Percentiles rank a stretch among this genome's conserved stretches.
These are phyloP conservation scores for Aspergillus heteromorphus DNA, from an alignment of 495 filamentous ascomycete species.

Conservation along the genomic window DNA sequence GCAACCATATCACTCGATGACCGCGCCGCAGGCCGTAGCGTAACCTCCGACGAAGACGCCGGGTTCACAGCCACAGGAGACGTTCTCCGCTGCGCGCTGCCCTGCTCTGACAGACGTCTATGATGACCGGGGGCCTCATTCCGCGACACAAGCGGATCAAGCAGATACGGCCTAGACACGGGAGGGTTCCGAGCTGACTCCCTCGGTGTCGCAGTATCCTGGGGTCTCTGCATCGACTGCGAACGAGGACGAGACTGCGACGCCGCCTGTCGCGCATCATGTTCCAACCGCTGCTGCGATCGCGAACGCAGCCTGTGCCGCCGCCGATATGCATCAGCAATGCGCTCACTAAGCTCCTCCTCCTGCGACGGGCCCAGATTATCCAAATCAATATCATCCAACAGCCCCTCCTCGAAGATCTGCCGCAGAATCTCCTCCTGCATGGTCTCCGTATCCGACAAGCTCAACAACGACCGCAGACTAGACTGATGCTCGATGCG, in stretches of 20 bases:
- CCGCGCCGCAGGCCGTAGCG: slow-evolving; percentile 30
- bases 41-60: slow-evolving; percentile 36
- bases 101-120: slow-evolving; percentile 49
- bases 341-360: slow-evolving; percentile 80
- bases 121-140: slow-evolving; percentile 32
- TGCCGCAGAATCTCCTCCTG: slow-evolving; percentile 85
- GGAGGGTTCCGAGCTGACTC: slow-evolving; percentile 41
- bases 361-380: slow-evolving; percentile 72
- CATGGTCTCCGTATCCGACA: slow-evolving; percentile 72
- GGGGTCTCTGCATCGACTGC: slow-evolving; percentile 26
- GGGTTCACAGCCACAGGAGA: slow-evolving; percentile 31
- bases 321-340: slow-evolving; percentile 78
- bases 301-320: slow-evolving; percentile 50
- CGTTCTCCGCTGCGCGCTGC: slow-evolving; percentile 24
- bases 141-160: slow-evolving; percentile 38
- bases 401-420: slow-evolving; percentile 79
- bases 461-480: slow-evolving; percentile 72
- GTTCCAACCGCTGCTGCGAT: slow-evolving; percentile 25
- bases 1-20: slow-evolving; percentile 41
- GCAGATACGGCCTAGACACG: slow-evolving; percentile 50
- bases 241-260: slow-evolving; percentile 29
- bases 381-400: slow-evolving; percentile 80
- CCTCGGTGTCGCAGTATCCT: slow-evolving; percentile 11
- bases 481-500: slow-evolving; percentile 82
- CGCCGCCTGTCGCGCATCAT: slow-evolving; percentile 18